Evolutionary conservation across 2,329 filamentous ascomycete genomes (phyloP), one percentile per base, ranked within the genome.

Genomic region (Akanthomyces dipterigenus): DNA sequence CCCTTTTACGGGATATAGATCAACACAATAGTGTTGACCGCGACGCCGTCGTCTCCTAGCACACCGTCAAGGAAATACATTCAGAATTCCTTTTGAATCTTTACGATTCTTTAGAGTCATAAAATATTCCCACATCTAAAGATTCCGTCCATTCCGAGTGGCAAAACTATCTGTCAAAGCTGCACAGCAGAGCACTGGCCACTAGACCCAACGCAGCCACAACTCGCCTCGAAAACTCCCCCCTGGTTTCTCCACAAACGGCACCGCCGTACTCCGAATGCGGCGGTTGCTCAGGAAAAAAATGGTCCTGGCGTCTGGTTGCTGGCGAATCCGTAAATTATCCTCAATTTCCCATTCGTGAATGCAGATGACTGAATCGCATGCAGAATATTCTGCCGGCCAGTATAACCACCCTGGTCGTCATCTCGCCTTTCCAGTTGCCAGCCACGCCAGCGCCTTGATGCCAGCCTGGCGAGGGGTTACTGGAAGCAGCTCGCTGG

Each of bases 211-310:
- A 38, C 54, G 42, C 54, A 38, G 42, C 42, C 26, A 16, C n/a
- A 5, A n/a, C 42, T n/a, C 22, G 42, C 22, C 42, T 45, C 42
- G 9, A 26, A 11, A 36, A 48, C 11, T 55, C 34, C 36, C 34
- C 42, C 31, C 31, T 28, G 22, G 24, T n/a, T 36, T 36, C 42
- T 57, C 54, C 54, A 57, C 54, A 56, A 42, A 57, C 54, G 54
- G 54, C 31, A 14, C 31, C 54, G 42, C 43, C 54, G 54, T 42
- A 42, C 54, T 46, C 54, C 54, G 54, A 57, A 57, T 57, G 54
- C 54, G 43, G 54, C 43, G 20, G 11, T 1, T 11, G 31, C 31
- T 43, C 14, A 34, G 18, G 16, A 8, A 34, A n/a, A 40, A 18
- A 28, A 24, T 34, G 31, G 26, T 40, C 16, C 5, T 38, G 36